These are phyloP conservation scores for Rhodosporidiobolus sp. DNA, from an alignment of 768 basidiomycete species.

Conservation along the genomic window DNA sequence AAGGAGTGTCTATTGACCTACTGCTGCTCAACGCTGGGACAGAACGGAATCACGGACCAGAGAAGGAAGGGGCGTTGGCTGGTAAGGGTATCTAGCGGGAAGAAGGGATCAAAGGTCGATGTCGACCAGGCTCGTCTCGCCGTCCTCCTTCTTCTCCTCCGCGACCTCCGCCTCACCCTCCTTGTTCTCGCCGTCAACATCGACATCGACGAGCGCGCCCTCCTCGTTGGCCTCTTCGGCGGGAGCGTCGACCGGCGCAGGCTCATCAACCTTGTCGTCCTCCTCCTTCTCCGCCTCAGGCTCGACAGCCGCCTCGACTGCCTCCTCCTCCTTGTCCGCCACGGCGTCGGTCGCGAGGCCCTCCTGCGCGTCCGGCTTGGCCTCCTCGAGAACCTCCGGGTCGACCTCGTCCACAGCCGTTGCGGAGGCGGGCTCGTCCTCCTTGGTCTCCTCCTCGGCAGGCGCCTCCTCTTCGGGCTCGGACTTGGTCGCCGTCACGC, in stretches of 20 bases:
- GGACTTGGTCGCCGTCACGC: not conserved
- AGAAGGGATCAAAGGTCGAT: not conserved
- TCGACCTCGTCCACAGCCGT: no score
- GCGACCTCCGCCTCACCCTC: not conserved
- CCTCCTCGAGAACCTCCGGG: no score
- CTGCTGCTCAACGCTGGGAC: no score
- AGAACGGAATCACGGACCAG: no score
- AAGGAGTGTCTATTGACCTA: no score
- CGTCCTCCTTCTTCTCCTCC: not conserved
- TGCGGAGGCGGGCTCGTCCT: not conserved
- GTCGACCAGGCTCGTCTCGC: constrained; percentile 19
- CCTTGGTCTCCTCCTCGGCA: not conserved
- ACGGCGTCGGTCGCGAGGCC: not conserved
- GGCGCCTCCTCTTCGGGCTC: not conserved
- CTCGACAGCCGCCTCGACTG: not conserved
- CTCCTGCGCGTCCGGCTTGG: not conserved
- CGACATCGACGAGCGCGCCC: not conserved
- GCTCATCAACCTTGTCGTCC: not conserved
- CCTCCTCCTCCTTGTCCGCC: not conserved
- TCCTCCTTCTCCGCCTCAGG: not conserved
- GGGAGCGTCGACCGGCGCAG: not conserved
- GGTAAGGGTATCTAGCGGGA: not conserved
- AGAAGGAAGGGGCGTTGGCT: no score
- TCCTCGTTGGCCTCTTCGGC: not conserved
- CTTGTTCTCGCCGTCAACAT: not conserved